These are phyloP conservation scores for Spatholobus suberectus DNA, from an alignment of 306 rosid genomes.

Conservation along the genomic window DNA sequence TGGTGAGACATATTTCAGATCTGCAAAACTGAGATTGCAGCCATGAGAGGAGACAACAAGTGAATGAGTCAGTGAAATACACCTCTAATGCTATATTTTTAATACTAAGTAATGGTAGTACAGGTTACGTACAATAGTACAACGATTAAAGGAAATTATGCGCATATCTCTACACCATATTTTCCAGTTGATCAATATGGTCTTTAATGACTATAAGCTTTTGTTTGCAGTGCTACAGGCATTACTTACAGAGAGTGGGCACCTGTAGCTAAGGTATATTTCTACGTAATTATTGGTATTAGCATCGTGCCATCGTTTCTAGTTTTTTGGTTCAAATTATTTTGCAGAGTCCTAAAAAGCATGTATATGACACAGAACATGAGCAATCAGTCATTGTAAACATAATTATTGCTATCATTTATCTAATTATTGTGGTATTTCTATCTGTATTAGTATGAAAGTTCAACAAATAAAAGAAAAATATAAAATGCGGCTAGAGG, in stretches of 20 bases:
- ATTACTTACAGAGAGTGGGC: conserved; percentile 98
- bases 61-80: not conserved
- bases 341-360: conserved; percentile 20
- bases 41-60: not conserved
- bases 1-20: conserved; percentile 8
- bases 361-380: not conserved
- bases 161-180: not conserved
- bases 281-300: conserved; percentile 34
- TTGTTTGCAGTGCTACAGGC: conserved; percentile 76
- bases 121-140: not conserved
- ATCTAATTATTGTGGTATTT: conserved; percentile 16
- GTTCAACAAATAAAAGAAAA: not conserved
- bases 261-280: conserved; percentile 89
- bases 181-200: conserved; percentile 27
- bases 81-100: not conserved
- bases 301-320: not conserved
- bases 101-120: not conserved
- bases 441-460: conserved; percentile 9
- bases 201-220: conserved; percentile 41
- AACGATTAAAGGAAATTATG: conserved; percentile 11
- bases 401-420: not conserved
- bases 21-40: not conserved
- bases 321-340: conserved; percentile 5
- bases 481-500: conserved; percentile 1
- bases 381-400: not conserved